Base-by-base conservation (phyloP, 140 eudicot genomes). In the Erigeron philadelphicus region DNA sequence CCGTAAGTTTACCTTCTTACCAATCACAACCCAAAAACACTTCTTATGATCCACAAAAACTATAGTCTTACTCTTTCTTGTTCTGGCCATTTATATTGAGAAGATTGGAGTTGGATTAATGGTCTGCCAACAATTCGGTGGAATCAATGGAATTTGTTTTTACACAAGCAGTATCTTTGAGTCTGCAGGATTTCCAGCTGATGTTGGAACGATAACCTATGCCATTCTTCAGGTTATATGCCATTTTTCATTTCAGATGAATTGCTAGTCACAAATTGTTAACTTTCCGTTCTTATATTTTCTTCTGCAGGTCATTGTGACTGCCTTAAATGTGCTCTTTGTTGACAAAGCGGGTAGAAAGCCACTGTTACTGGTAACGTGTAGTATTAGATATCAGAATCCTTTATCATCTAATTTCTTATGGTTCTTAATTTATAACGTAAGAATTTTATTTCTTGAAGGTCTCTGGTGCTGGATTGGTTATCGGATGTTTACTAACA, bases 261-360 rank as follows among this genome's bases (percentile, higher is more conserved):
- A 19, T 8, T 66, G 50, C 53, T 67, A 18, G 18, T 62, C 59
- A 72, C 21, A 31, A 57, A 68, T 8, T 46, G 68, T 10, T 13
- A 41, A n/a, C 53, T 62, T 31, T 52, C 4, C 11, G 16, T 13
- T 17, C 9, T 40, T 1, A 11, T n/a, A 52, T 45, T 21, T 17
- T 35, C 13, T 55, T 55, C 68, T 16, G 13, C 83, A 90, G 97
- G 95, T 91, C 61, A 74, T 86, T 19, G 56, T 91, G 74, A 91
- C 98, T 48, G 90, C 78, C 68, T 62, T 81, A 38, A 91, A 89
- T 54, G 96, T 96, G 62, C 70, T 80, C 61, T 86, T 88, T 43
- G 85, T 91, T 1, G 98, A 91, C 80, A 91, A 72, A 78, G 87
- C 90, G 19, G 98, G 98, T 79, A 86, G 96, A 75, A 91, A 88